These are phyloP conservation scores for Crucihimalaya himalaica DNA, from an alignment of 345 rosid species.

Conservation along the genomic window DNA sequence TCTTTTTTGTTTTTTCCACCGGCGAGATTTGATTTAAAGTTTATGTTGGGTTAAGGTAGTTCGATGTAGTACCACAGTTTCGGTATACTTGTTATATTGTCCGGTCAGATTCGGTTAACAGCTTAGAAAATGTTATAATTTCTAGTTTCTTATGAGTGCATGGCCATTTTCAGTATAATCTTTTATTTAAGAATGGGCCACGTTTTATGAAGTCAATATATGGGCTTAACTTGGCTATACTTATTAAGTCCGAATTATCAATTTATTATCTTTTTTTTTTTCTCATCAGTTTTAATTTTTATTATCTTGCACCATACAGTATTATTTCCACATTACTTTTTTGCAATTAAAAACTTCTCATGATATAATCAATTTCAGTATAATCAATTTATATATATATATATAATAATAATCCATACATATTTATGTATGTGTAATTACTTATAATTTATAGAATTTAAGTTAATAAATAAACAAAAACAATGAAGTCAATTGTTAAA, in stretches of 20 bases:
- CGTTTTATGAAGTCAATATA: not conserved
- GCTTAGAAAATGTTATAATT: not conserved
- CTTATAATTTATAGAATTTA: too few species aligned
- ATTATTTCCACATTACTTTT: too few species aligned
- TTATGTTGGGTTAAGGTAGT: conserved; percentile 17
- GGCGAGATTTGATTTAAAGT: conserved; percentile 16
- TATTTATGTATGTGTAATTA: too few species aligned
- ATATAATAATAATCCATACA: too few species aligned
- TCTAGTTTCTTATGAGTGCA: conserved; percentile 1
- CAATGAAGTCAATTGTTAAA: too few species aligned
- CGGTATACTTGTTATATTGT: conserved; percentile 33
- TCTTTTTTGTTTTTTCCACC: conserved; percentile 21
- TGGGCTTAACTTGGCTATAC: not conserved
- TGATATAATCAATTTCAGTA: too few species aligned
- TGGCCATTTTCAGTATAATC: not conserved
- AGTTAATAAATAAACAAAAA: too few species aligned
- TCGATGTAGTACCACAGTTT: conserved; percentile 26
- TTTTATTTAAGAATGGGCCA: not conserved
- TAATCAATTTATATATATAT: too few species aligned
- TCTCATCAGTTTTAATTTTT: not conserved
- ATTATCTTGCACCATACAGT: too few species aligned
- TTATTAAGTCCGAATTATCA: not conserved
- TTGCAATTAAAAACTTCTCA: too few species aligned
- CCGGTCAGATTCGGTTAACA: conserved; percentile 23
- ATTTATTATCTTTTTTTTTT: not conserved